Percentiles rank a stretch among this genome's conserved stretches.
Conservation (phyloP, 441 rosid genomes). For the Erodium moschatum region DNA sequence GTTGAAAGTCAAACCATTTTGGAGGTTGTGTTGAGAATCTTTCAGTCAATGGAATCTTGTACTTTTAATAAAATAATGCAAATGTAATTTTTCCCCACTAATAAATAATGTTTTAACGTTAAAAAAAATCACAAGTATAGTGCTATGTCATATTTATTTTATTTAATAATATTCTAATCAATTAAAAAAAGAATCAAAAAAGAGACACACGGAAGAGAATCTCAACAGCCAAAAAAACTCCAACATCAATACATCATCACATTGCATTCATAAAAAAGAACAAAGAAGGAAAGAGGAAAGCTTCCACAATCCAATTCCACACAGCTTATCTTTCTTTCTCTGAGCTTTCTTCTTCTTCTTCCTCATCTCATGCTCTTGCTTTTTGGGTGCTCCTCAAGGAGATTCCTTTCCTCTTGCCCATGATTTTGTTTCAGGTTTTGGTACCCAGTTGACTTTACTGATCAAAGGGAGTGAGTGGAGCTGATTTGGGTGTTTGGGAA, state of each 20-base stretch:
- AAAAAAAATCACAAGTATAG: background rate
- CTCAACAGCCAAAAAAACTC: constrained; percentile 9
- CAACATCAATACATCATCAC: background rate
- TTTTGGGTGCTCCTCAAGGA: background rate
- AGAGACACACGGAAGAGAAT: constrained; percentile 1
- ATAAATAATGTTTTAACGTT: background rate
- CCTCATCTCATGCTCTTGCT: background rate
- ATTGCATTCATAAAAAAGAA: background rate
- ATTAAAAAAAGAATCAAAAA: background rate
- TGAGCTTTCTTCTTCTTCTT: background rate
- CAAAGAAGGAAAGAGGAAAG: background rate
- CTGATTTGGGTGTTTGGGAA: constrained; percentile 19
- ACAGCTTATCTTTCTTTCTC: constrained; percentile 10
- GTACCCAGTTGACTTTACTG: background rate
- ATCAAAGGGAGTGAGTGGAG: background rate
- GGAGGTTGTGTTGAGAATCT: constrained; percentile 18
- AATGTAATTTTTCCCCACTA: background rate
- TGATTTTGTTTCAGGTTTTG: background rate
- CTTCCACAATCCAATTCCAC: background rate
- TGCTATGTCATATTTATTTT: background rate
- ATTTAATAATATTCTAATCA: background rate
- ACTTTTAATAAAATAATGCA: background rate
- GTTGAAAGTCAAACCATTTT: background rate
- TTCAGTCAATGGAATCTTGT: constrained; percentile 19
- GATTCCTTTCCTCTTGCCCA: background rate